A percentile compares a stretch with the other conserved stretches of the same genome.
These are phyloP conservation scores for Zoysia matrella DNA, from an alignment of 202 grass and related monocot species.

Conservation along the genomic window DNA sequence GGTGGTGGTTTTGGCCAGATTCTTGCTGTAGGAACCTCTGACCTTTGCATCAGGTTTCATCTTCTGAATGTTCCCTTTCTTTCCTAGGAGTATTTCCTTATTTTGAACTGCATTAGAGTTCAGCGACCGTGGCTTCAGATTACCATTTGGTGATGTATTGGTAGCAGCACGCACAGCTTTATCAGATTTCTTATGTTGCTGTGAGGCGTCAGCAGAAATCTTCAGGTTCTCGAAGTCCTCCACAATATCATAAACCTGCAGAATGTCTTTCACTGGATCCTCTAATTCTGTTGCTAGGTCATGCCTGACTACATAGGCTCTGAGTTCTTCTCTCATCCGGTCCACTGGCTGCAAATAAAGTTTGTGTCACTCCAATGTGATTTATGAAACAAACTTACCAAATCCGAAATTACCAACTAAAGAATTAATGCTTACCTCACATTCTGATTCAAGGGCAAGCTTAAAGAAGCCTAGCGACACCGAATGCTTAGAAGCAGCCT, in stretches of 20 bases:
- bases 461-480: too few relatives aligned
- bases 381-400: slow-evolving; percentile 21
- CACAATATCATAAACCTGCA: slow-evolving; percentile 70
- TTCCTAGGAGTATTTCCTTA: slow-evolving; percentile 51
- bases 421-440: slow-evolving; percentile 62
- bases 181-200: slow-evolving; percentile 59
- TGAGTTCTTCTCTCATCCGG: slow-evolving; percentile 87
- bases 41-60: slow-evolving; percentile 47
- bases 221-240: slow-evolving; percentile 84
- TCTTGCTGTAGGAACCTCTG: slow-evolving; percentile 56
- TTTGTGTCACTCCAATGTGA: background rate
- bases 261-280: slow-evolving; percentile 67
- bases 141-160: slow-evolving; percentile 47
- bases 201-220: slow-evolving; percentile 49
- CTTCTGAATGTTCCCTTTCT: slow-evolving; percentile 58
- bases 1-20: slow-evolving; percentile 28
- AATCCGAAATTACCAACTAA: background rate
- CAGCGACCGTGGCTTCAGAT: slow-evolving; percentile 71
- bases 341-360: slow-evolving; percentile 67
- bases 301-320: slow-evolving; percentile 67
- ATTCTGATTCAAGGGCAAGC: too few relatives aligned
- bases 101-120: slow-evolving; percentile 50
- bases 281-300: slow-evolving; percentile 63
- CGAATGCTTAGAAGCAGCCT: slow-evolving; percentile 80
- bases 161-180: slow-evolving; percentile 40